A percentile compares a stretch with the other conserved stretches of the same genome.
These are phyloP conservation scores for Lepidium africanum DNA, from an alignment of 345 rosid species.

Conservation along the genomic window DNA sequence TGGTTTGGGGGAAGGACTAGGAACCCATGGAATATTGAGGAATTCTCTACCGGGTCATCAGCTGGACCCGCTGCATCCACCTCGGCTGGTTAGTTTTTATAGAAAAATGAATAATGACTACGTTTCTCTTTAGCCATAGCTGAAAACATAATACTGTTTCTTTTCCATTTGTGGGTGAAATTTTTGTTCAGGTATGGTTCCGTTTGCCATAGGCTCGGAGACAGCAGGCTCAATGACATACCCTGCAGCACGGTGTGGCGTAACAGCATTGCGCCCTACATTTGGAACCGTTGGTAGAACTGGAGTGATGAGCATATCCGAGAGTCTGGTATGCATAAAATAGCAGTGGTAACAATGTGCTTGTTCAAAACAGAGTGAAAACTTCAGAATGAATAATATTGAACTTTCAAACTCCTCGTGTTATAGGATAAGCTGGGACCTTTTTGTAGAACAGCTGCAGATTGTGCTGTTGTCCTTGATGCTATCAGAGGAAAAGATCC, in stretches of 20 bases:
- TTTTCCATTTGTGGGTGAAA: not conserved
- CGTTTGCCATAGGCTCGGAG: slow-evolving; percentile 93
- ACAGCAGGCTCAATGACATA: slow-evolving; percentile 82
- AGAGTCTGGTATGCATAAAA: slow-evolving; percentile 48
- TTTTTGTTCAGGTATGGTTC: slow-evolving; percentile 53
- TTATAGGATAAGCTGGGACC: slow-evolving; percentile 83
- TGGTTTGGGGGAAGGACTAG: slow-evolving; percentile 89
- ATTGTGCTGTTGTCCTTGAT: slow-evolving; percentile 62
- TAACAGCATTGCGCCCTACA: slow-evolving; percentile 82
- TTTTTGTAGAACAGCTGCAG: slow-evolving; percentile 44
- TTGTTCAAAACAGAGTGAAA: not conserved
- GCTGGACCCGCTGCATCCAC: slow-evolving; percentile 94
- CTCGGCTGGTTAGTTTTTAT: slow-evolving; percentile 48
- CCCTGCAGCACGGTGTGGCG: slow-evolving; percentile 78
- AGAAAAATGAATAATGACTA: not conserved
- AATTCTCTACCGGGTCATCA: slow-evolving; percentile 83
- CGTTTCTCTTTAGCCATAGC: not conserved
- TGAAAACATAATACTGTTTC: not conserved
- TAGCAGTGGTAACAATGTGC: not conserved
- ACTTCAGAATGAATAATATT: not conserved
- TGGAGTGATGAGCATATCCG: slow-evolving; percentile 90
- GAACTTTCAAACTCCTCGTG: not conserved
- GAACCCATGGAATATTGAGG: slow-evolving; percentile 93
- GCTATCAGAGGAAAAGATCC: slow-evolving; percentile 71
- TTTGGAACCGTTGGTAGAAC: slow-evolving; percentile 74